A percentile compares a stretch with the other conserved stretches of the same genome.
These are phyloP conservation scores for Solanum corneliomulleri DNA, from an alignment of 257 asterid genomes.

Conservation along the genomic window DNA sequence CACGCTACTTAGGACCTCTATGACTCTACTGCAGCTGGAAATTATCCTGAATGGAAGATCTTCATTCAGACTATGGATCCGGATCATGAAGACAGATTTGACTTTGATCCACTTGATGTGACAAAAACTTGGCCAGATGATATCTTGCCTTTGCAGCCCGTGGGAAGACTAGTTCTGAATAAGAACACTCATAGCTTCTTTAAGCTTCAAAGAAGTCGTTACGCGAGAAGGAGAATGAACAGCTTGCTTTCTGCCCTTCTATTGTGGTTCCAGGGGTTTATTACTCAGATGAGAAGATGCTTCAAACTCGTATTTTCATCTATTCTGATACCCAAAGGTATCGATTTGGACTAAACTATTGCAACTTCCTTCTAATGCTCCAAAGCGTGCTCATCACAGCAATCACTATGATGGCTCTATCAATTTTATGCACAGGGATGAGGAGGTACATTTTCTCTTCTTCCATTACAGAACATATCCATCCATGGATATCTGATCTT, in stretches of 20 bases:
- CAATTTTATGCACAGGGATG: constrained; percentile 34
- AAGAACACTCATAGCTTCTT: constrained; percentile 25
- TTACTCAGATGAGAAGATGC: constrained; percentile 21
- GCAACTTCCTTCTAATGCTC: constrained; percentile 29
- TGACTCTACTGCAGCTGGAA: constrained; percentile 28
- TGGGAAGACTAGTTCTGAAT: constrained; percentile 26
- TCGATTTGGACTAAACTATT: constrained; percentile 28
- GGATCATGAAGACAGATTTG: constrained; percentile 14
- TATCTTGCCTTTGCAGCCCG: constrained; percentile 26
- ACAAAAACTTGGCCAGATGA: constrained; percentile 32
- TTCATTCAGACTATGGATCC: constrained; percentile 24
- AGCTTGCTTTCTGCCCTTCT: constrained; percentile 25
- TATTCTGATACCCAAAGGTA: constrained; percentile 26
- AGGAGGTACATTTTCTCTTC: constrained; percentile 11
- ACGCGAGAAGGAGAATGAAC: constrained; percentile 16
- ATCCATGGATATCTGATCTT: not conserved
- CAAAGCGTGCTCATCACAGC: constrained; percentile 21
- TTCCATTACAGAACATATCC: not conserved
- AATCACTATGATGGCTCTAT: constrained; percentile 28
- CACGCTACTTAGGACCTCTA: constrained; percentile 29
- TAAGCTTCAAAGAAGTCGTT: no score
- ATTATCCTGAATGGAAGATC: constrained; percentile 31
- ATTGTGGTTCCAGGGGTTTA: constrained; percentile 24
- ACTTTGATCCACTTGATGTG: constrained; percentile 31
- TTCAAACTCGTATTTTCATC: constrained; percentile 24